These are phyloP conservation scores for Arthrinium phaeospermum DNA, from an alignment of 2,329 filamentous ascomycete genomes.

Conservation along the genomic window DNA sequence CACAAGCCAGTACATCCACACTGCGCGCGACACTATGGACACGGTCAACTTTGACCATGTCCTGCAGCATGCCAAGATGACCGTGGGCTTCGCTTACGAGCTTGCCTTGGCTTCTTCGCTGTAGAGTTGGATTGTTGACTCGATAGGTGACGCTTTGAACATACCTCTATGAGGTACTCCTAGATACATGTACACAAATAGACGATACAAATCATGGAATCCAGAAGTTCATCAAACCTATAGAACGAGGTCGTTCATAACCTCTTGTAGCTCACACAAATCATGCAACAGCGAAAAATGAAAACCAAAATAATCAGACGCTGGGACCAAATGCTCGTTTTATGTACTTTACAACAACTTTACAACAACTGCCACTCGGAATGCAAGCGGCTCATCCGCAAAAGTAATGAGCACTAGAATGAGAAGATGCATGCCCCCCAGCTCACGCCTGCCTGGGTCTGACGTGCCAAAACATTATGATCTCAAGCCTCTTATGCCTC, in stretches of 20 bases:
- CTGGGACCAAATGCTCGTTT: background rate
- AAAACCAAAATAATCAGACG: background rate
- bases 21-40: slow-evolving; percentile 72
- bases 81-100: slow-evolving; percentile 54
- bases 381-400: background rate
- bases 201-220: background rate
- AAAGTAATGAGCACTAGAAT: background rate
- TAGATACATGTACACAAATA: background rate
- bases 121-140: background rate
- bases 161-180: background rate
- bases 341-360: slow-evolving; percentile 11
- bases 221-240: background rate
- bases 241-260: background rate
- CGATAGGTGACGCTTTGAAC: too few species aligned
- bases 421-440: background rate
- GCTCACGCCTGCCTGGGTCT: background rate
- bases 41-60: slow-evolving; percentile 71
- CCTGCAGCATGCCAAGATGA: slow-evolving; percentile 64
- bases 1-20: slow-evolving; percentile 75
- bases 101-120: slow-evolving; percentile 39
- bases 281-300: background rate
- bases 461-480: background rate
- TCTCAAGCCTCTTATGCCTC: background rate
- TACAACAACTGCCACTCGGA: background rate
- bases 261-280: background rate